Percentiles rank a stretch among this genome's conserved stretches.
phyloP scores from a whole-genome alignment of 169 alveolate genomes.

The Cyclospora cayetanensis region DNA sequence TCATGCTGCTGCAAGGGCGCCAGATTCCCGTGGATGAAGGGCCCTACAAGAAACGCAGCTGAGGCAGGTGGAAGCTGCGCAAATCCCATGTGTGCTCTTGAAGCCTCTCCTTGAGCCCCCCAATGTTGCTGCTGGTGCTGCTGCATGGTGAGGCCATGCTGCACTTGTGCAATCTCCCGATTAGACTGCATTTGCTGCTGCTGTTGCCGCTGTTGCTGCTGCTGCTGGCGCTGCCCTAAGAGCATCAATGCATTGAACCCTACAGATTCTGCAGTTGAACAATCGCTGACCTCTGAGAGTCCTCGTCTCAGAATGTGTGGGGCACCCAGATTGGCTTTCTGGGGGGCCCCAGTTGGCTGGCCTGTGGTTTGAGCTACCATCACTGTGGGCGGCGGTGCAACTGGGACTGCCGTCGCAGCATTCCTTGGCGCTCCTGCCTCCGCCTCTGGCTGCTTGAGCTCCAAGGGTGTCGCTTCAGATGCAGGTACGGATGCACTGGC shows the following conservation, averaged over 20 bases:
- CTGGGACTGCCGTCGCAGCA: background rate
- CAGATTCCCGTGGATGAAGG: background rate
- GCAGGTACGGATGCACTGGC: background rate
- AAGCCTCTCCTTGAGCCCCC: background rate
- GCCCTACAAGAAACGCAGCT: background rate
- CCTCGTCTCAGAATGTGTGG: background rate
- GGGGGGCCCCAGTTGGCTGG: background rate
- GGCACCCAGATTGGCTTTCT: background rate
- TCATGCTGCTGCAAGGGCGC: background rate
- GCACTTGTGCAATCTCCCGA: background rate
- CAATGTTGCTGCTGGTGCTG: background rate
- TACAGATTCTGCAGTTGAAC: conserved; percentile 13
- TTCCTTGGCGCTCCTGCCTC: background rate
- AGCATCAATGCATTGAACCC: background rate
- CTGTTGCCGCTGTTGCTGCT: conserved; percentile 1
- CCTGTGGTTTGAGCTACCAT: background rate
- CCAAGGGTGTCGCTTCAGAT: background rate
- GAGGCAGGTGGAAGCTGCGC: background rate
- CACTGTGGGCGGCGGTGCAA: too few relatives aligned
- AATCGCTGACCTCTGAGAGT: background rate
- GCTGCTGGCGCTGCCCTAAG: background rate
- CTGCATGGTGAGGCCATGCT: background rate
- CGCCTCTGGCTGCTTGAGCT: too few relatives aligned
- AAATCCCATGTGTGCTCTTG: background rate
- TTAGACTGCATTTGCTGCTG: background rate